A percentile compares a stretch with the other conserved stretches of the same genome.
phyloP scores from a whole-genome alignment of 2,329 filamentous ascomycete genomes.

The Tolypocladium nubicola region DNA sequence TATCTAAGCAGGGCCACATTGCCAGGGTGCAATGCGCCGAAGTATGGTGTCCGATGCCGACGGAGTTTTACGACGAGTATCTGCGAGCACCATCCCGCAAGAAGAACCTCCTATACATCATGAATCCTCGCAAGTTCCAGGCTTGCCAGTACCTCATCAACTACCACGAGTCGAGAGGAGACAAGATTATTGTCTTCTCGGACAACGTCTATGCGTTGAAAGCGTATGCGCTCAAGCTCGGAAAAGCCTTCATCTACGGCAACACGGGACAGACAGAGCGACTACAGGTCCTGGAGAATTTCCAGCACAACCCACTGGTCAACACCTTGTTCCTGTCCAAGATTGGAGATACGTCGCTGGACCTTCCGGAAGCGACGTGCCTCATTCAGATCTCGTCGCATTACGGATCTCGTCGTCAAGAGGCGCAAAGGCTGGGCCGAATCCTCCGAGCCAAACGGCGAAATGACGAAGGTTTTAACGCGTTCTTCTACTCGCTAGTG shows the following conservation, averaged over 20 bases:
- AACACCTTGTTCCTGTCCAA: slow-evolving; percentile 95
- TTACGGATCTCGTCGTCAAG: slow-evolving; percentile 92
- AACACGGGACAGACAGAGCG: slow-evolving; percentile 80
- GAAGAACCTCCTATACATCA: slow-evolving; percentile 63
- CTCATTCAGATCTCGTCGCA: slow-evolving; percentile 96
- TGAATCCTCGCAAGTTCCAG: slow-evolving; percentile 97
- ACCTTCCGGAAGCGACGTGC: slow-evolving; percentile 91
- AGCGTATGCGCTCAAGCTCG: slow-evolving; percentile 71
- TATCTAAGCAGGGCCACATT: slow-evolving; percentile 93
- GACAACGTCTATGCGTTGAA: slow-evolving; percentile 93
- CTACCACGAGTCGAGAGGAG: slow-evolving; percentile 87
- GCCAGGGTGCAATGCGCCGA: slow-evolving; percentile 95
- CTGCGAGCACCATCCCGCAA: slow-evolving; percentile 51
- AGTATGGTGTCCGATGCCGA: slow-evolving; percentile 99
- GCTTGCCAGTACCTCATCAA: slow-evolving; percentile 97
- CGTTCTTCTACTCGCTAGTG: slow-evolving; percentile 96
- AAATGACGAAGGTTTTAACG: slow-evolving; percentile 97
- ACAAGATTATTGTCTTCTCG: slow-evolving; percentile 97
- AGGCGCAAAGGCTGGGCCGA: slow-evolving; percentile 85
- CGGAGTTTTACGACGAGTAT: slow-evolving; percentile 95
- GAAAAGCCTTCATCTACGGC: slow-evolving; percentile 86
- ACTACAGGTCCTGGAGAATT: slow-evolving; percentile 80
- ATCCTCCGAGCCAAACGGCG: slow-evolving; percentile 90
- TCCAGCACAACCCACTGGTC: slow-evolving; percentile 81
- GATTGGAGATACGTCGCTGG: slow-evolving; percentile 96